These are phyloP conservation scores for Suhomyces wounanorum DNA, from an alignment of 1,139 yeast genomes.

Conservation along the genomic window DNA sequence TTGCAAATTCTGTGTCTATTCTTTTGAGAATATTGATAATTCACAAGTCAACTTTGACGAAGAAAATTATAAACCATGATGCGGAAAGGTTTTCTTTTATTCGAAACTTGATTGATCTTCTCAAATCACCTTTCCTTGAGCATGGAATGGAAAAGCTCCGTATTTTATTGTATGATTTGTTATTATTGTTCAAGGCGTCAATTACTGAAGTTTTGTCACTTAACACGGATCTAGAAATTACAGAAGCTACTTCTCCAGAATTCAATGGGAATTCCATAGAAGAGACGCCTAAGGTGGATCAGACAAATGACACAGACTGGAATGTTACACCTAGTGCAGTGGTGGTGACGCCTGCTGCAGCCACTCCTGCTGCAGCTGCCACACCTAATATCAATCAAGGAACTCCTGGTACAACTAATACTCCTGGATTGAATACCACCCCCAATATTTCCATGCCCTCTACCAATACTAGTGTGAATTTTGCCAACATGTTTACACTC, in stretches of 20 bases:
- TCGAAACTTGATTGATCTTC: slow-evolving; percentile 46
- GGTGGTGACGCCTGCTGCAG: slow-evolving; percentile 1
- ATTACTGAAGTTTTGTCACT: slow-evolving; percentile 25
- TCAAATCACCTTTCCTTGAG: slow-evolving; percentile 43
- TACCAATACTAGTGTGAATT: slow-evolving; percentile 2
- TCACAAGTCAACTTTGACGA: slow-evolving; percentile 48
- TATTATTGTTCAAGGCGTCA: slow-evolving; percentile 54
- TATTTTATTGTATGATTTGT: slow-evolving; percentile 62
- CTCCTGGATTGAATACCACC: slow-evolving; percentile 6
- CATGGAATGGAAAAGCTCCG: slow-evolving; percentile 51
- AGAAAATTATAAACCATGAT: slow-evolving; percentile 33
- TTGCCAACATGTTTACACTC: slow-evolving; percentile 32
- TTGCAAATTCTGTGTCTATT: slow-evolving; percentile 32
- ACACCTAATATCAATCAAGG: not conserved
- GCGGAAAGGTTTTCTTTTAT: slow-evolving; percentile 41
- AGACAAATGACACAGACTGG: slow-evolving; percentile 4
- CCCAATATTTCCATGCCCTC: slow-evolving; percentile 2
- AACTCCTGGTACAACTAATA: slow-evolving; percentile 1
- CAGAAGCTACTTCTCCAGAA: slow-evolving; percentile 19
- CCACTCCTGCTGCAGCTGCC: slow-evolving; percentile 4
- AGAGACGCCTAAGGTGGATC: slow-evolving; percentile 10
- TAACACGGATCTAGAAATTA: slow-evolving; percentile 16
- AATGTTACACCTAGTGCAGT: slow-evolving; percentile 5
- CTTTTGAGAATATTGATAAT: slow-evolving; percentile 61
- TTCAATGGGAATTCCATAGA: slow-evolving; percentile 1